Evolutionary conservation across 768 basidiomycete genomes (phyloP).

Genomic region (Kondoa subrosea): DNA sequence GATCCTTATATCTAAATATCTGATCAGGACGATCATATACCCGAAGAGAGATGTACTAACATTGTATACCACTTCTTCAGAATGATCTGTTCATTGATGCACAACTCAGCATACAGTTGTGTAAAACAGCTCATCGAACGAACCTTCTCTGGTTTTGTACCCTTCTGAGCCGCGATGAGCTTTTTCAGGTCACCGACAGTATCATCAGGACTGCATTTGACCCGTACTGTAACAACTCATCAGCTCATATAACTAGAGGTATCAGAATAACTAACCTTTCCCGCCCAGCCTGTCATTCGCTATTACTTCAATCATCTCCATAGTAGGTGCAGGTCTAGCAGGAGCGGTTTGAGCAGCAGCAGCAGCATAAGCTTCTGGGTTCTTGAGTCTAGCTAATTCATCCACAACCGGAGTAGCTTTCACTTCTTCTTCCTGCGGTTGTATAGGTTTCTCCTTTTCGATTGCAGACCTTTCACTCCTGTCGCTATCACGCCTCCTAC

Average conservation of each 20-base stretch:
- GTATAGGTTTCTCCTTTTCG: background rate
- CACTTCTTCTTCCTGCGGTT: too few species aligned
- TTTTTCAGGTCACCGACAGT: conserved; percentile 95
- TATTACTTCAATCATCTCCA: conserved; percentile 17
- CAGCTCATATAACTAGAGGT: background rate
- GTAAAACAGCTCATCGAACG: background rate
- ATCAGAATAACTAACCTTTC: conserved; percentile 14
- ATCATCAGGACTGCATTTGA: conserved; percentile 52
- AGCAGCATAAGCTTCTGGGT: background rate
- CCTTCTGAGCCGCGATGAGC: conserved; percentile 89
- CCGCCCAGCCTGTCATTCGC: conserved; percentile 23
- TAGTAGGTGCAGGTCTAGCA: background rate
- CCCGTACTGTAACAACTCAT: conserved; percentile 10
- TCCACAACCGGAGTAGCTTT: too few species aligned
- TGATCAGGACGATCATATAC: background rate
- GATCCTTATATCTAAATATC: conserved; percentile 73
- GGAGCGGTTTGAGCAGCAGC: background rate
- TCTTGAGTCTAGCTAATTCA: background rate
- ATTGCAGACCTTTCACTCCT: background rate
- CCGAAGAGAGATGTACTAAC: background rate
- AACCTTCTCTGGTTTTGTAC: conserved; percentile 56
- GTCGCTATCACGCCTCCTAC: background rate
- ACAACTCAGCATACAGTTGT: background rate
- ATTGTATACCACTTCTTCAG: conserved; percentile 77
- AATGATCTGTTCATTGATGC: conserved; percentile 41